phyloP scores from a whole-genome alignment of 495 filamentous ascomycete species.

The Articulospora tetracladia region DNA sequence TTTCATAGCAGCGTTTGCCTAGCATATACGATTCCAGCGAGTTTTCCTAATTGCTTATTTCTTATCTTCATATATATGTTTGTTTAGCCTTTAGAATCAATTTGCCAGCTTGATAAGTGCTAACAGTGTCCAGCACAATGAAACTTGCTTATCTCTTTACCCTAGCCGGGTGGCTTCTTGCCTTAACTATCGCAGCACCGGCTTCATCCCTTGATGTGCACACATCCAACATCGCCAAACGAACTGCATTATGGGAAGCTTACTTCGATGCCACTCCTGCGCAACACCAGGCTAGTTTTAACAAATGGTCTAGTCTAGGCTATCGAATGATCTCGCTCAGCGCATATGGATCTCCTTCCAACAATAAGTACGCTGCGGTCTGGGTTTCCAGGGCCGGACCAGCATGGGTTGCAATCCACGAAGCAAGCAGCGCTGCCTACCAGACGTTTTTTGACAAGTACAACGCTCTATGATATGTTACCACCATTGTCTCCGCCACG shows the following conservation, averaged over 20 bases:
- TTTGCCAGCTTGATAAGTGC: background rate
- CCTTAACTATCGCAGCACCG: background rate
- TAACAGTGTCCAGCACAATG: background rate
- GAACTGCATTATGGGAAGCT: conserved; percentile 4
- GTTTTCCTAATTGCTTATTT: background rate
- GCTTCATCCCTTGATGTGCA: background rate
- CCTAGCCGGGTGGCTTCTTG: background rate
- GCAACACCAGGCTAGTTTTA: conserved; percentile 7
- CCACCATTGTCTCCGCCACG: conserved; percentile 2
- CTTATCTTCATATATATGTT: background rate
- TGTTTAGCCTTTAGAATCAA: no score
- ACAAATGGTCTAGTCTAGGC: conserved; percentile 7
- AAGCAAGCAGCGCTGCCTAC: background rate
- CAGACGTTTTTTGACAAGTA: conserved; percentile 8
- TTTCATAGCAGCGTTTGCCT: background rate
- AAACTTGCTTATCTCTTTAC: background rate
- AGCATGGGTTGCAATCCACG: conserved; percentile 3
- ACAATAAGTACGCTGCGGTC: conserved; percentile 6
- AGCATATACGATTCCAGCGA: background rate
- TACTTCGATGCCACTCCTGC: conserved; percentile 7
- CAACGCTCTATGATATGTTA: background rate
- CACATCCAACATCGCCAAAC: background rate
- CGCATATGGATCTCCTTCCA: conserved; percentile 11
- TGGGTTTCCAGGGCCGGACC: conserved; percentile 7
- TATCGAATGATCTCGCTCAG: conserved; percentile 19